Percentiles rank a stretch among this genome's conserved stretches.
Conservation (phyloP, 2,329 filamentous ascomycete species). For the Xylaria digitata region DNA sequence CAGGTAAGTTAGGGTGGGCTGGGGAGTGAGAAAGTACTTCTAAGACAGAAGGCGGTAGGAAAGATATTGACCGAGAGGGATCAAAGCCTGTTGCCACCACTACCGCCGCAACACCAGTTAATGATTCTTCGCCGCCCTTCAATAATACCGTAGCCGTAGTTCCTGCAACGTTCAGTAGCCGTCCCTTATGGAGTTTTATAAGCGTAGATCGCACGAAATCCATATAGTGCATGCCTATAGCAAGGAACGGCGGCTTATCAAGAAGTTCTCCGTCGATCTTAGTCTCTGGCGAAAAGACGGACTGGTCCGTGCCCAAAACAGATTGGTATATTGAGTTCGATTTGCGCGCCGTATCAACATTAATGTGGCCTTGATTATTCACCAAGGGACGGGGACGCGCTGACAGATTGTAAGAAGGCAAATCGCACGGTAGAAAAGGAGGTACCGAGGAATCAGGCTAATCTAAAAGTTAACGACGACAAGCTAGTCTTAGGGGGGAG, state of each 20-base stretch:
- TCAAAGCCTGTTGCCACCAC: conserved; percentile 82
- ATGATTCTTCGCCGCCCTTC: conserved; percentile 40
- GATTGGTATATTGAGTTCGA: conserved; percentile 64
- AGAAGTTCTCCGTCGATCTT: conserved; percentile 55
- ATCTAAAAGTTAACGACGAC: conserved; percentile 48
- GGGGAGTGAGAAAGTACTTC: conserved; percentile 68
- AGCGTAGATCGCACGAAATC: conserved; percentile 77
- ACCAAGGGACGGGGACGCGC: conserved; percentile 68
- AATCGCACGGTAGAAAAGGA: conserved; percentile 77
- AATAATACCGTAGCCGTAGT: conserved; percentile 52
- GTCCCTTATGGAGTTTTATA: conserved; percentile 65
- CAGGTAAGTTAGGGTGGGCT: conserved; percentile 65
- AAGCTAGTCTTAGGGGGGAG: neutral
- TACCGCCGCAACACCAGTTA: conserved; percentile 72
- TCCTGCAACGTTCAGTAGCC: conserved; percentile 53
- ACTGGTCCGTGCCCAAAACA: conserved; percentile 66
- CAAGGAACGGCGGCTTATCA: conserved; percentile 70
- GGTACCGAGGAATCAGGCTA: conserved; percentile 62
- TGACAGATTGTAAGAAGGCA: conserved; percentile 76
- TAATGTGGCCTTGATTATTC: conserved; percentile 74
- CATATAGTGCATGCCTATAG: conserved; percentile 76
- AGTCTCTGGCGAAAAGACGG: conserved; percentile 59
- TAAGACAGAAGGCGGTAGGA: conserved; percentile 68
- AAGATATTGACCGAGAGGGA: conserved; percentile 71
- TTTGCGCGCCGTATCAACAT: conserved; percentile 64